Evolutionary conservation across 306 rosid species (phyloP).

Genomic region (Crotalaria pallida): DNA sequence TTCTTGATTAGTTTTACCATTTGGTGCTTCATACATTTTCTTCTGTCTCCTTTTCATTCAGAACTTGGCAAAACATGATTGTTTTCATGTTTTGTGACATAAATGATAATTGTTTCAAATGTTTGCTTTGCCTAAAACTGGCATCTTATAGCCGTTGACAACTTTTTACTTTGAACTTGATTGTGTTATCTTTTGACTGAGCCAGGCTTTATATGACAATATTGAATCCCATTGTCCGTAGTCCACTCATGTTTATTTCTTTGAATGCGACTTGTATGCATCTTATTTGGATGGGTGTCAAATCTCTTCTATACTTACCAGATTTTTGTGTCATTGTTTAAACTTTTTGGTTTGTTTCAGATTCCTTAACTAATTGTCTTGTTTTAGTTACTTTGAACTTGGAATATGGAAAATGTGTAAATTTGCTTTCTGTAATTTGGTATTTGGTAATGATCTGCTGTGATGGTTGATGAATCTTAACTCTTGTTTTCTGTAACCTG

Average conservation of each 20-base stretch:
- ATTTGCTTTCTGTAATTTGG: constrained; percentile 22
- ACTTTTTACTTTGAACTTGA: not conserved
- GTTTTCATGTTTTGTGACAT: constrained; percentile 1
- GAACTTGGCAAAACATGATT: constrained; percentile 4
- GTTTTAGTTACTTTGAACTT: constrained; percentile 17
- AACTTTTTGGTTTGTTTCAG: not conserved
- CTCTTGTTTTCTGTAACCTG: constrained; percentile 12
- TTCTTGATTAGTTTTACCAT: not conserved
- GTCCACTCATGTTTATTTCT: constrained; percentile 5
- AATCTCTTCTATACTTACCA: constrained; percentile 7
- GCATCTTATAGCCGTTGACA: not conserved
- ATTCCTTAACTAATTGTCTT: constrained; percentile 21
- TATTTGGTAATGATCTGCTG: constrained; percentile 6
- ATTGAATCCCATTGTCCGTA: not conserved
- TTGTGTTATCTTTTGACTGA: constrained; percentile 6
- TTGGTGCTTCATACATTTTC: not conserved
- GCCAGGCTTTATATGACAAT: constrained; percentile 15
- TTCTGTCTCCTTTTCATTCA: not conserved
- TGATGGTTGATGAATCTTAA: constrained; percentile 21
- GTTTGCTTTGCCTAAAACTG: not conserved
- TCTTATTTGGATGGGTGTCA: constrained; percentile 1
- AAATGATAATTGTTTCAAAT: not conserved
- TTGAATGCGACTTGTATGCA: not conserved
- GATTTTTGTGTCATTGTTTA: constrained; percentile 2
- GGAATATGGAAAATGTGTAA: not conserved